Evolutionary conservation across 805 yeast species (phyloP).

Genomic region (Monosporozyma aerobia): DNA sequence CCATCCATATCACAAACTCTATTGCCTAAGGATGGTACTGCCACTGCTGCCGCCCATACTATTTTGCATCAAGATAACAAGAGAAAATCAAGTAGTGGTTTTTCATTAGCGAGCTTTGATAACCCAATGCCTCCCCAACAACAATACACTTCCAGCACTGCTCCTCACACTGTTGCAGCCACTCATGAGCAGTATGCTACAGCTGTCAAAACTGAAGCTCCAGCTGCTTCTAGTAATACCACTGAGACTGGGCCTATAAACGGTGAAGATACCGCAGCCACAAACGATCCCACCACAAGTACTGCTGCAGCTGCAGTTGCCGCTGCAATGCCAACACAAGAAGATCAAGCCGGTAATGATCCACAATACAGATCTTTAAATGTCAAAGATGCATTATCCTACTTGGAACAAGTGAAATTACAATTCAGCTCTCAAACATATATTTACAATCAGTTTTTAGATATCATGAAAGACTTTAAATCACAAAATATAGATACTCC

Average conservation of each 20-base stretch:
- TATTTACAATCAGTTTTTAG: constrained; percentile 90
- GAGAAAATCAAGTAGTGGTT: constrained; percentile 11
- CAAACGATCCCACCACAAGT: background rate
- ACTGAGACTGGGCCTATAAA: background rate
- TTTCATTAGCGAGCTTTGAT: constrained; percentile 26
- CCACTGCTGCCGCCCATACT: constrained; percentile 5
- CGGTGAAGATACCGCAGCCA: constrained; percentile 1
- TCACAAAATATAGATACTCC: constrained; percentile 95
- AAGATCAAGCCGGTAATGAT: constrained; percentile 12
- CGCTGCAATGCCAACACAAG: constrained; percentile 1
- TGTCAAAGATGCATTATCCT: constrained; percentile 91
- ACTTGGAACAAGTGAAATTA: constrained; percentile 88
- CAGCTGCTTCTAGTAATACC: background rate
- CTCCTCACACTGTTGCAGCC: constrained; percentile 10
- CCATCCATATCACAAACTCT: background rate
- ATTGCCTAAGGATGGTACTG: background rate
- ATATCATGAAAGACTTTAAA: constrained; percentile 98
- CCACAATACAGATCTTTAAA: constrained; percentile 66
- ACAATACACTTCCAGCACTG: constrained; percentile 7
- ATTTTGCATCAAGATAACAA: background rate
- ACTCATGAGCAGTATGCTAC: background rate
- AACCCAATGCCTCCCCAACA: constrained; percentile 21
- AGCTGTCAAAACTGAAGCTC: background rate
- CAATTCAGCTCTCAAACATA: constrained; percentile 91
- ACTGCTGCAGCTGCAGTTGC: constrained; percentile 6